These are phyloP conservation scores for Microcyclospora pomicola DNA, from an alignment of 2,329 filamentous ascomycete species.

Conservation along the genomic window DNA sequence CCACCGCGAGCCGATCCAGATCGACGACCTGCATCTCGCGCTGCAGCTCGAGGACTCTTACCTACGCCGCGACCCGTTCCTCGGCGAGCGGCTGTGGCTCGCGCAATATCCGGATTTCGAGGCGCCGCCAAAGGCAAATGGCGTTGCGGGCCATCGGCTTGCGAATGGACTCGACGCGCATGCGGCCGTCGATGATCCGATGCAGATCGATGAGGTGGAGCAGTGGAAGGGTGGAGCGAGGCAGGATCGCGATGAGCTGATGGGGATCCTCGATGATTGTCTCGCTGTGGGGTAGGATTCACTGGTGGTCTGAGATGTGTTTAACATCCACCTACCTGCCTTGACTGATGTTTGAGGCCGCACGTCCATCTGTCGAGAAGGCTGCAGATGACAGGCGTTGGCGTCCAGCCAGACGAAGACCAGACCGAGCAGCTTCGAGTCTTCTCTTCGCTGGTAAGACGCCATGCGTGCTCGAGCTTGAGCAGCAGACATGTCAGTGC, in stretches of 20 bases:
- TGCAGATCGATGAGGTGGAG: constrained; percentile 24
- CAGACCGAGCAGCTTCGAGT: no score
- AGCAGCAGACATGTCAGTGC: no score
- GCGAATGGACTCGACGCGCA: constrained; percentile 5
- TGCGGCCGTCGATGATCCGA: constrained; percentile 20
- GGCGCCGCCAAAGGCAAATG: constrained; percentile 39
- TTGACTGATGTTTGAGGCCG: no score
- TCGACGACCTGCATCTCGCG: constrained; percentile 65
- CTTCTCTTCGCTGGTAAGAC: no score
- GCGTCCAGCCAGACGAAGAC: no score
- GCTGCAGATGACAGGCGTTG: no score
- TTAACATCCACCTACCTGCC: no score
- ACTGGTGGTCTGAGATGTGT: no score
- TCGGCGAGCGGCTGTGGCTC: constrained; percentile 52
- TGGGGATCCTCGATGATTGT: constrained; percentile 27
- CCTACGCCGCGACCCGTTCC: constrained; percentile 62
- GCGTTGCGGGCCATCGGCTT: constrained; percentile 42
- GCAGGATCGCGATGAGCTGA: constrained; percentile 17
- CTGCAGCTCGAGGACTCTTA: constrained; percentile 63
- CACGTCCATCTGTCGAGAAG: no score
- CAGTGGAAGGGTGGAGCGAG: constrained; percentile 26
- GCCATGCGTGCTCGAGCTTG: no score
- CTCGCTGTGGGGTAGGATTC: constrained; percentile 15
- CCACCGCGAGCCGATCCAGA: constrained; percentile 56
- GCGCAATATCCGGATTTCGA: constrained; percentile 12